These are phyloP conservation scores for Histomonas meleagridis DNA, from an alignment of 208 protist genomes.

Conservation along the genomic window DNA sequence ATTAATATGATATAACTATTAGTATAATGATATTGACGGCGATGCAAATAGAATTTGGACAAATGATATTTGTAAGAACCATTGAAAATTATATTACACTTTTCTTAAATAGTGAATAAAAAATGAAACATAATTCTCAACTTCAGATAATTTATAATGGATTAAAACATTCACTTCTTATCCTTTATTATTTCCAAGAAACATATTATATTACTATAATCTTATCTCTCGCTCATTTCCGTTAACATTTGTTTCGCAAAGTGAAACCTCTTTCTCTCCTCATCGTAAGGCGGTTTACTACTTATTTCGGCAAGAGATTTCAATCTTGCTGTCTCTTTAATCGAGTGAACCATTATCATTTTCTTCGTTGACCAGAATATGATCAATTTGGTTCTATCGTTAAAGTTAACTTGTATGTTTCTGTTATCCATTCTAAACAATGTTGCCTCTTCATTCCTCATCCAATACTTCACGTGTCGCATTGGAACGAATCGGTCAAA, in stretches of 20 bases:
- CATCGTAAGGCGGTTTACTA: neutral
- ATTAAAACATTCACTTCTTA: no score
- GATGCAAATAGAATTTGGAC: no score
- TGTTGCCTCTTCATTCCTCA: neutral
- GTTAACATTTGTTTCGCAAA: neutral
- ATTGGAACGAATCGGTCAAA: neutral
- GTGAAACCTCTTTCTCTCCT: neutral
- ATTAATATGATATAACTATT: no score
- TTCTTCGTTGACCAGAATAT: neutral
- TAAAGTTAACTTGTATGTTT: constrained; percentile 30
- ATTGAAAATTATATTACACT: no score
- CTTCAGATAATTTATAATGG: no score
- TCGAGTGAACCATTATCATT: neutral
- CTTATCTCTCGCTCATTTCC: neutral
- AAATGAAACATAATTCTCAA: no score
- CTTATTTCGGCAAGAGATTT: neutral
- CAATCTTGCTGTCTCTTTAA: neutral
- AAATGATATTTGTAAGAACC: no score
- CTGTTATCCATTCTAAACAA: constrained; percentile 30
- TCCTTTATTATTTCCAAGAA: no score
- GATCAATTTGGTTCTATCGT: neutral
- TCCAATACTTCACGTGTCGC: neutral
- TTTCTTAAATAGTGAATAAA: no score
- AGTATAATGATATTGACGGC: no score
- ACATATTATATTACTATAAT: no score